These are phyloP conservation scores for Suillus discolor DNA, from an alignment of 768 basidiomycete genomes.

Conservation along the genomic window DNA sequence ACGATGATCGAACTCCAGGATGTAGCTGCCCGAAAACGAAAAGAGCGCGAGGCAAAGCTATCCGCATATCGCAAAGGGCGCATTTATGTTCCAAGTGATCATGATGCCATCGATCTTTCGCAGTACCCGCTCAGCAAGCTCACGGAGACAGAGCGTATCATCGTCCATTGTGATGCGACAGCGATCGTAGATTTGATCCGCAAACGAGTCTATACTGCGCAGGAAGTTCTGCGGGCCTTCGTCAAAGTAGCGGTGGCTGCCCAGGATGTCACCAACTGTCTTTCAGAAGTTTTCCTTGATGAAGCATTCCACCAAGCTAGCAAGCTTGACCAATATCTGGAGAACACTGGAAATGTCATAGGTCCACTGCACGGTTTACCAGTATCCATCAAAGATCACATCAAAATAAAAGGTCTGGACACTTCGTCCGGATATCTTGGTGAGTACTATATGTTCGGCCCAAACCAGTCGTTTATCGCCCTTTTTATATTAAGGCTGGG, in stretches of 20 bases:
- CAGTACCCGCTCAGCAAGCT: slow-evolving; percentile 30
- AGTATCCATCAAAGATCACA: slow-evolving; percentile 50
- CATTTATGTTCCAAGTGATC: slow-evolving; percentile 7
- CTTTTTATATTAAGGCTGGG: slow-evolving; percentile 37
- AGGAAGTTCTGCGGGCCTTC: slow-evolving; percentile 29
- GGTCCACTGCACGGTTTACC: slow-evolving; percentile 50
- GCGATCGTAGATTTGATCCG: slow-evolving; percentile 24
- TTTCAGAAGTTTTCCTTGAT: slow-evolving; percentile 61
- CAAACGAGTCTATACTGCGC: slow-evolving; percentile 24
- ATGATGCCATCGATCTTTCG: slow-evolving; percentile 24
- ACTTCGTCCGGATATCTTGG: slow-evolving; percentile 38
- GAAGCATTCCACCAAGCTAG: slow-evolving; percentile 49
- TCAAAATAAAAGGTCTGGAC: slow-evolving; percentile 45
- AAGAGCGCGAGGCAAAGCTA: slow-evolving; percentile 25
- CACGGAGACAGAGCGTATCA: slow-evolving; percentile 27
- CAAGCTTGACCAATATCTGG: slow-evolving; percentile 50
- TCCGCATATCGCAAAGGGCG: slow-evolving; percentile 7
- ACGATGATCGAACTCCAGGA: background rate
- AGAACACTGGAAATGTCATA: slow-evolving; percentile 47
- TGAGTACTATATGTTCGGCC: slow-evolving; percentile 3
- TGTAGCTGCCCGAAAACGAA: slow-evolving; percentile 23
- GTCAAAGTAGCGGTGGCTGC: slow-evolving; percentile 30
- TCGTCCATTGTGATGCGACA: slow-evolving; percentile 35
- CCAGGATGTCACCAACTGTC: slow-evolving; percentile 48
- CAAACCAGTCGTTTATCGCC: slow-evolving; percentile 15